These are phyloP conservation scores for Paramecium octaurelia DNA, from an alignment of 73 alveolate genomes.

Conservation along the genomic window DNA sequence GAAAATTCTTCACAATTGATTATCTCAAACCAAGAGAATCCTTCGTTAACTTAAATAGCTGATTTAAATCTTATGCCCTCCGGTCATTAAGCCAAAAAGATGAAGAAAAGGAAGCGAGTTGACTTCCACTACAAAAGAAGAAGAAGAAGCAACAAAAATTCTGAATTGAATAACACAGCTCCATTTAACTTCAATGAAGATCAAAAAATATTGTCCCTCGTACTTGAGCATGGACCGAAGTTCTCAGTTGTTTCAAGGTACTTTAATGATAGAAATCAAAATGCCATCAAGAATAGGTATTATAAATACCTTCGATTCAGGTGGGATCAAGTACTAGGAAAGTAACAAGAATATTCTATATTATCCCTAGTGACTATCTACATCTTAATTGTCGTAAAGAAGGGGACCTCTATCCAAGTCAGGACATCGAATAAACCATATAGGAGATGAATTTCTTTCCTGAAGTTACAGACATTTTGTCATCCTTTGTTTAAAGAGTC, in stretches of 20 bases:
- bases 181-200: neutral
- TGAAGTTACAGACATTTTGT: neutral
- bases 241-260: neutral
- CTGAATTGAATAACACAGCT: neutral
- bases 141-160: neutral
- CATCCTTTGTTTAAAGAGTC: neutral
- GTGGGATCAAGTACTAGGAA: slow-evolving; percentile 12
- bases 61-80: neutral
- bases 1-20: neutral
- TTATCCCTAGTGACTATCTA: neutral
- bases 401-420: neutral
- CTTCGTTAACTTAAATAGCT: neutral
- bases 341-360: neutral
- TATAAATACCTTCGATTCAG: slow-evolving; percentile 24
- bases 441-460: neutral
- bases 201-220: neutral
- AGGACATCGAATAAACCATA: neutral
- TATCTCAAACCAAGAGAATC: neutral
- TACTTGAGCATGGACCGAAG: slow-evolving; percentile 15
- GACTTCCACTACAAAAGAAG: neutral
- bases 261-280: neutral
- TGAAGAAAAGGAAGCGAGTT: neutral
- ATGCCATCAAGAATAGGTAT: slow-evolving; percentile 10
- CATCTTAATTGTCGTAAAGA: neutral
- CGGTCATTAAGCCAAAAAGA: neutral